phyloP scores from a whole-genome alignment of 2,329 filamentous ascomycete species.

The Talaromyces sp. region DNA sequence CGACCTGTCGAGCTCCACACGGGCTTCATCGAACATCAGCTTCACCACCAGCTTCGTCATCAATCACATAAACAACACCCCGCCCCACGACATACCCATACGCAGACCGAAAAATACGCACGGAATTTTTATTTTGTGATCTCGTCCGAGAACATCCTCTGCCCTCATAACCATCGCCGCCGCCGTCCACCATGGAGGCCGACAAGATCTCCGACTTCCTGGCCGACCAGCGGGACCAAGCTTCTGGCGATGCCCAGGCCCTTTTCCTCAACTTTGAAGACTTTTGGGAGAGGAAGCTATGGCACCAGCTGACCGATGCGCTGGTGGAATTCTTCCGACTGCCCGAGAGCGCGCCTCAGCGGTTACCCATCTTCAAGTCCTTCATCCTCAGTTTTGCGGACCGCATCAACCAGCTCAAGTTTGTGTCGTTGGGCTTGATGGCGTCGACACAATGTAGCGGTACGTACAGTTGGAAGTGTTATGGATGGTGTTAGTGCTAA shows the following conservation, averaged over 20 bases:
- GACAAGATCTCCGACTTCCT: slow-evolving; percentile 91
- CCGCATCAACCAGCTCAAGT: slow-evolving; percentile 98
- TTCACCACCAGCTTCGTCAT: slow-evolving; percentile 7
- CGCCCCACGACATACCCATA: slow-evolving; percentile 1
- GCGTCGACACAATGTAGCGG: slow-evolving; percentile 70
- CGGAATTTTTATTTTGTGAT: neutral
- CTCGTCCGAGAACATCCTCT: neutral
- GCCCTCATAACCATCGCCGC: neutral
- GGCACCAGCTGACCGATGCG: slow-evolving; percentile 94
- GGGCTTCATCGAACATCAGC: slow-evolving; percentile 13
- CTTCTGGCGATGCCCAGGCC: slow-evolving; percentile 80
- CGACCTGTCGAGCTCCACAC: slow-evolving; percentile 22
- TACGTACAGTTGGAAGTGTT: slow-evolving; percentile 12
- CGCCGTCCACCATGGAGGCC: slow-evolving; percentile 61
- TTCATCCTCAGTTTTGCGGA: slow-evolving; percentile 96
- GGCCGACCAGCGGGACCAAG: slow-evolving; percentile 78
- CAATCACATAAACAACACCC: slow-evolving; percentile 12
- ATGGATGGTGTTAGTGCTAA: neutral
- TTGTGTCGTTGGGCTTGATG: slow-evolving; percentile 83
- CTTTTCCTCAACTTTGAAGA: slow-evolving; percentile 91
- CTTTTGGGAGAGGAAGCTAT: slow-evolving; percentile 96
- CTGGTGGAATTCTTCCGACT: slow-evolving; percentile 84
- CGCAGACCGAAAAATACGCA: neutral
- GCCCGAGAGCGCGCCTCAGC: slow-evolving; percentile 73
- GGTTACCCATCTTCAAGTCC: slow-evolving; percentile 84